Evolutionary conservation across 352 stramenopile genomes (phyloP), one percentile per base, ranked within the genome.

Genomic region (Ochromonadaceae sp.): DNA sequence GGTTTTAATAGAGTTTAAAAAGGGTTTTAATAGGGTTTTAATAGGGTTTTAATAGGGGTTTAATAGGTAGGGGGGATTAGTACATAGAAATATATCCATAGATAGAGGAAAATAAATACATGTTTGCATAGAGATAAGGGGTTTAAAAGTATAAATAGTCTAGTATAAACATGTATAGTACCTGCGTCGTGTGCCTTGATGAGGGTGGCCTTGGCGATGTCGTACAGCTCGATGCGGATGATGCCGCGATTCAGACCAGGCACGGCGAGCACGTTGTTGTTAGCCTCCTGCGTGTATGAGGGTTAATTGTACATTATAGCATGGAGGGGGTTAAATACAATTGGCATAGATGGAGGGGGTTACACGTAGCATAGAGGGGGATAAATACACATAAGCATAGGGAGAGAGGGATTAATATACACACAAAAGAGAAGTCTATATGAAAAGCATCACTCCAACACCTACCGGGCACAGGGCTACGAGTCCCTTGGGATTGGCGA

Each of bases 181-280:
- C n/a, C 41, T 32, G 0, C 35, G 59, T 58, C 17, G 30, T 65
- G 44, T 7, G 30, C 61, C 28, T 47, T 15, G 17, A 42, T 60
- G 14, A 95, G 68, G 34, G 85, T 93, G 12, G 76, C 81, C 72
- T 95, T 93, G 59, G 89, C 79, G 40, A 93, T 73, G 59, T 96
- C 90, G 70, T 98, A 98, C 25, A 98, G 75, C 78, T 98, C 92
- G 57, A 98, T 91, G 53, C 90, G 84, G n/a, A 97, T 82, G 30
- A 81, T 87, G 15, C 83, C 83, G 22, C 81, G 77, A 44, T 76
- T 84, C 50, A 53, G 12, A 42, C 86, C 89, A 0, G 91, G 93
- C 67, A 90, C 97, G 0, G 91, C 92, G 43, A 99, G 76, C 28
- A 98, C 91, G 56, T 90, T 96, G 70, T 91, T 90, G 74, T 83